These are phyloP conservation scores for Picea sitchensis DNA, from an alignment of 75 land plant genomes.

Conservation along the genomic window DNA sequence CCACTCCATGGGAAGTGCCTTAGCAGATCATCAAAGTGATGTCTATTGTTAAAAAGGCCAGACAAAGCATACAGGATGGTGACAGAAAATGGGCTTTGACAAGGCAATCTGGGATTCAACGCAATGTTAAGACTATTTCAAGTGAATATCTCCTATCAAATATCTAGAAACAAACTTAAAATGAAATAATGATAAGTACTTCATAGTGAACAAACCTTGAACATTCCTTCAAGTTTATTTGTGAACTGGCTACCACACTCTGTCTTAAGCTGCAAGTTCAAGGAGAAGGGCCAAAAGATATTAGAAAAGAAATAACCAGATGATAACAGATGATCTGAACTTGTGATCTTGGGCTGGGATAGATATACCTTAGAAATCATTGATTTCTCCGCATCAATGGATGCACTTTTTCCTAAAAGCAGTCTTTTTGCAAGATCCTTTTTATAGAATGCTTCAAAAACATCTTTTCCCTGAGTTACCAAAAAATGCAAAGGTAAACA, in stretches of 20 bases:
- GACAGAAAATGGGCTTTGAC: not conserved
- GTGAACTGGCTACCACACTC: conserved; percentile 99
- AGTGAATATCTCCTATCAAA: not conserved
- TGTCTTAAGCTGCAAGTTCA: conserved; percentile 85
- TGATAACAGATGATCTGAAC: not conserved
- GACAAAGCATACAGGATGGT: not conserved
- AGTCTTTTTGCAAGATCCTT: conserved; percentile 98
- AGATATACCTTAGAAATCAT: conserved; percentile 91
- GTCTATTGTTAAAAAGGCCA: not conserved
- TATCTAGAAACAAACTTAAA: no score
- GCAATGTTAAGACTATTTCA: not conserved
- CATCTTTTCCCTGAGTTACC: conserved; percentile 86
- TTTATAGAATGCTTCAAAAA: conserved; percentile 98
- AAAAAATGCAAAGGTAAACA: not conserved
- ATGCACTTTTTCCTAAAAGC: conserved; percentile 95
- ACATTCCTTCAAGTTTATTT: conserved; percentile 99
- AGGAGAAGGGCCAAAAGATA: not conserved
- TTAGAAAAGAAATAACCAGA: not conserved
- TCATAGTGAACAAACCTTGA: conserved; percentile 60
- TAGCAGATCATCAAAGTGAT: not conserved
- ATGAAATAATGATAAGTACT: no score
- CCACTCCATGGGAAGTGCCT: not conserved
- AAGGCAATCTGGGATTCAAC: not conserved
- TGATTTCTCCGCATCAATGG: conserved; percentile 99
- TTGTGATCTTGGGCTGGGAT: not conserved